Base-by-base conservation (phyloP, 139 green algal species). In the Chlorella sorokiniana region DNA sequence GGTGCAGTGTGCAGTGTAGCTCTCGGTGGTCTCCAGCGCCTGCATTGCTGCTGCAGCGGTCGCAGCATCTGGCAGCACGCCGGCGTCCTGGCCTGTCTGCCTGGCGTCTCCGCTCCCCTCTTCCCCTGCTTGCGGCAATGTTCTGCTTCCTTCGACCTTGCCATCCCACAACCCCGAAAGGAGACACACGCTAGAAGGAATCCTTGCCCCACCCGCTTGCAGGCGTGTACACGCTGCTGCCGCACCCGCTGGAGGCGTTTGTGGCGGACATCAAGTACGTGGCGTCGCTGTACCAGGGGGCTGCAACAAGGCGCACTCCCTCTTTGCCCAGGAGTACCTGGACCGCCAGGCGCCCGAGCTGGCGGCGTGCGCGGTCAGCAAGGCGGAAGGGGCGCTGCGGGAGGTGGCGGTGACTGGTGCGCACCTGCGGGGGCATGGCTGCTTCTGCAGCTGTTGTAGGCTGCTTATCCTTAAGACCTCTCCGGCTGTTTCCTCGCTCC, bases 211-310 rank as follows among this genome's bases (percentile, higher is more conserved):
- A 42, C 23, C 67, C 84, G 1, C 70, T 85, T 51, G 67, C 81
- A 84, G 83, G 84, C 52, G 64, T 86, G 14, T 92, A 92, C 64
- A 40, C 65, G 3, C 45, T 41, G 2, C 35, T 74, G 35, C 62
- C 63, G 11, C 33, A 87, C 63, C 83, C 83, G 41, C 52, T 93
- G 45, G 51, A 82, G 1, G 89, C 90, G 1, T 87, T 96, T 27
- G 78, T 70, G 20, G 78, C 81, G 4, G 91, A 95, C 51, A 45
- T 95, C 1, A 45, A 54, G 0, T 42, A 70, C 18, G 89, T 87
- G 25, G 88, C 84, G 25, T 38, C 78, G 27, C 80, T 93, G 48
- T 89, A 87, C 81, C 84, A 85, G 11, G 69, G 4, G 89, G 83
- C 29, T 69, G 63, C 40, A 74, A 82, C 48, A 89, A 87, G 71